Evolutionary conservation across 257 asterid genomes (phyloP), one percentile per base, ranked within the genome.

Genomic region (Solanum lignicaule): DNA sequence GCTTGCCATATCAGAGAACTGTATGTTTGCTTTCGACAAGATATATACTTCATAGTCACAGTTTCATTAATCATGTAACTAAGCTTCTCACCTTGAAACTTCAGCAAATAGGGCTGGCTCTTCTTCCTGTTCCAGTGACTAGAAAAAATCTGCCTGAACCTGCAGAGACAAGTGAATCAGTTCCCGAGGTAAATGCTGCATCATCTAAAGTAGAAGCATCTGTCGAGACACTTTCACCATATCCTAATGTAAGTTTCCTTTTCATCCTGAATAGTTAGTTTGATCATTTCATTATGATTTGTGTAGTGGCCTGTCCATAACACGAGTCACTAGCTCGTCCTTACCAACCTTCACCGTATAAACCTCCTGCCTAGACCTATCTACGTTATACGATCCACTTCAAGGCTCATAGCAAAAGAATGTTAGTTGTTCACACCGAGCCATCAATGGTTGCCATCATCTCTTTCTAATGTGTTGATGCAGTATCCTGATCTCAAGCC

Each of bases 401-500:
- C 78, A 31, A 31, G n/a, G 78, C 41, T 31, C 78, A 71, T 35
- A 7, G 41, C 6, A 31, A 31, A 71, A 29, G 10, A 31, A 71
- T 31, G 41, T 71, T 31, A 15, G 79, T 72, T 72, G 41, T 72
- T 39, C 79, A 72, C 43, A 72, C 16, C 9, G 9, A 72, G 79
- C 27, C 79, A 65, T 65, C 83, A n/a, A 14, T 14, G 36, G 36
- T 68, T 14, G 79, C 27, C 79, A 65, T 65, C 83, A n/a, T 41
- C 25, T 79, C 84, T 25, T 78, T 78, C 25, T 32, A 79, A 79
- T 16, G 29, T 43, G 39, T 27, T 79, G 10, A 86, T 91, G 91
- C 98, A 97, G 99, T 97, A 95, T 91, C 98, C 99, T 52, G 99
- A 97, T 89, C 92, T 86, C 90, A 97, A 93, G 94, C 99, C 99